These are phyloP conservation scores for Acacia pycnantha DNA, from an alignment of 331 rosid genomes.

Conservation along the genomic window DNA sequence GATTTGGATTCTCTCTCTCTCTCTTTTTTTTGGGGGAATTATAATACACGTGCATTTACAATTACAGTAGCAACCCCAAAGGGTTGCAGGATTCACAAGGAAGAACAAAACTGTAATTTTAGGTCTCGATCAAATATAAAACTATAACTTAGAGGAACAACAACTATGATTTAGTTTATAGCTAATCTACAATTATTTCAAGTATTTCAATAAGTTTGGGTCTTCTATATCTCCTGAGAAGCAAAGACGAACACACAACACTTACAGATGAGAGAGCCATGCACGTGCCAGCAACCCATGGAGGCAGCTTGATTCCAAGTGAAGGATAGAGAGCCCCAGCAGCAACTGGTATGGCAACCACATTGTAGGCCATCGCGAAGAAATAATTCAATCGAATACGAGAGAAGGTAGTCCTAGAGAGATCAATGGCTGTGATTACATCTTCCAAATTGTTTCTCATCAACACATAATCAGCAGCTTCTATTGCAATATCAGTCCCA, in stretches of 20 bases:
- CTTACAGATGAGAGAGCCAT: conserved; percentile 91
- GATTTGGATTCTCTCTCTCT: too few species aligned
- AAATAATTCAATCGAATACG: conserved; percentile 78
- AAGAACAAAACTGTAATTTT: conserved; percentile 50
- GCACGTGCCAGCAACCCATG: conserved; percentile 96
- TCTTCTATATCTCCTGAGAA: conserved; percentile 76
- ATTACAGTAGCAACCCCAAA: conserved; percentile 33
- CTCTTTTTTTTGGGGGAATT: neutral
- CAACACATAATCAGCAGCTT: conserved; percentile 88
- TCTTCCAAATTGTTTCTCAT: conserved; percentile 90
- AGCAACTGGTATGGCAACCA: conserved; percentile 82
- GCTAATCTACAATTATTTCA: conserved; percentile 75
- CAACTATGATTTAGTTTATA: conserved; percentile 15
- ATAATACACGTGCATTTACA: conserved; percentile 61
- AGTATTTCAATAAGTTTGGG: conserved; percentile 83
- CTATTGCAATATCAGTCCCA: conserved; percentile 89
- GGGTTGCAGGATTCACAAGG: neutral
- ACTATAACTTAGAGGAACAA: conserved; percentile 3
- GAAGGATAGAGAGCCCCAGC: conserved; percentile 76
- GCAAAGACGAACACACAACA: conserved; percentile 86
- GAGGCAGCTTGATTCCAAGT: conserved; percentile 69
- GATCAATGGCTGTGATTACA: conserved; percentile 89
- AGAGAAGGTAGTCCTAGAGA: conserved; percentile 78
- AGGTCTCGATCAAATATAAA: conserved; percentile 20
- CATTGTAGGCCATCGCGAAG: conserved; percentile 96